phyloP scores from a whole-genome alignment of 257 asterid genomes.

The Jacaranda mimosifolia region DNA sequence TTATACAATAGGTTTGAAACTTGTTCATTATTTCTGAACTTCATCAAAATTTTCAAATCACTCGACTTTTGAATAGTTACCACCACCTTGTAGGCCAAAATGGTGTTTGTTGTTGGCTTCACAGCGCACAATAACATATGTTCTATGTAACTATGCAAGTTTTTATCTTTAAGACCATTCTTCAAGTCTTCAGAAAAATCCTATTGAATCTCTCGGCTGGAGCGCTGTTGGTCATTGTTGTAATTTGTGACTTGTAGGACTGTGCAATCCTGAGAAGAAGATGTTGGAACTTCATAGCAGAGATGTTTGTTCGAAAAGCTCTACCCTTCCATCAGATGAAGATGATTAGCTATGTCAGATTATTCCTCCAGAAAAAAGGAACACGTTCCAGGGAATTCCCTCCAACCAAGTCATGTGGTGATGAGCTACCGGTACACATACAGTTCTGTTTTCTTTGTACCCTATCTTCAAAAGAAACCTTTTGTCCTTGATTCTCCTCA shows the following conservation, averaged over 20 bases:
- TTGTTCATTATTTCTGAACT: no score
- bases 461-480: constrained; percentile 32
- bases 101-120: no score
- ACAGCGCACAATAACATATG: no score
- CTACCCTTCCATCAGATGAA: constrained; percentile 74
- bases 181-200: no score
- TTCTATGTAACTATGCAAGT: no score
- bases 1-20: no score
- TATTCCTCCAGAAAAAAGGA: background rate
- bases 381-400: background rate
- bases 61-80: no score
- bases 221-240: constrained; percentile 3
- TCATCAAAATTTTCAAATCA: no score
- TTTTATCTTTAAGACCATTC: no score
- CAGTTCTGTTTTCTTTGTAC: constrained; percentile 31
- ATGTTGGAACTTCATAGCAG: constrained; percentile 84
- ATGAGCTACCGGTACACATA: background rate
- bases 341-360: constrained; percentile 41
- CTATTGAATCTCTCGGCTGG: no score
- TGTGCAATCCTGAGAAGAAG: constrained; percentile 90
- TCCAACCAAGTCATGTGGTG: constrained; percentile 6
- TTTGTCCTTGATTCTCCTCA: constrained; percentile 14
- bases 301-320: constrained; percentile 82
- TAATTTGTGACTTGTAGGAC: constrained; percentile 56
- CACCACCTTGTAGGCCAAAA: no score